Percentiles rank a stretch among this genome's conserved stretches.
These are phyloP conservation scores for Bipolaris cookei DNA, from an alignment of 2,329 filamentous ascomycete genomes.

Conservation along the genomic window DNA sequence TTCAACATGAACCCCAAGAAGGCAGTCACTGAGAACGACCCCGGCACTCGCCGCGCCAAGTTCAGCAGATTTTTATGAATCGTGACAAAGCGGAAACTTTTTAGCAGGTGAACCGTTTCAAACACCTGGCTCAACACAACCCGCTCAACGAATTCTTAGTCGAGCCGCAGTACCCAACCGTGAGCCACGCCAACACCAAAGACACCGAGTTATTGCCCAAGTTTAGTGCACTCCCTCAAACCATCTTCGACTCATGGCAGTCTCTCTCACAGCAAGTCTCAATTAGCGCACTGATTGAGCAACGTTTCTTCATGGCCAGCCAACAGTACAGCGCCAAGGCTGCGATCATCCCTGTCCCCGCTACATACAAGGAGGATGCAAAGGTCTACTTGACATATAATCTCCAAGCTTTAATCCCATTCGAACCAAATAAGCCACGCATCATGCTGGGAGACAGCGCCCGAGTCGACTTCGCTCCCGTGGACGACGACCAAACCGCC, in stretches of 20 bases:
- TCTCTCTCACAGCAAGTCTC: background rate
- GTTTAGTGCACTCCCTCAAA: background rate
- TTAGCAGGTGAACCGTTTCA: too few relatives aligned
- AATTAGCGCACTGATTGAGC: background rate
- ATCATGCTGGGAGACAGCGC: background rate
- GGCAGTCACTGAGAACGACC: too few relatives aligned
- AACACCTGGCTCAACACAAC: too few relatives aligned
- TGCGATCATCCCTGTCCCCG: background rate
- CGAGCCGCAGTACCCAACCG: too few relatives aligned
- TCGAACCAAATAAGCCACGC: background rate
- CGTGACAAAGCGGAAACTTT: too few relatives aligned
- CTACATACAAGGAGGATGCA: background rate
- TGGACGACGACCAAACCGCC: too few relatives aligned
- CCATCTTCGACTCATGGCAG: background rate
- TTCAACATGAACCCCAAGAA: too few relatives aligned
- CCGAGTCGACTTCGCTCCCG: too few relatives aligned
- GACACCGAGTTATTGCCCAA: background rate
- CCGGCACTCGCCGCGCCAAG: too few relatives aligned
- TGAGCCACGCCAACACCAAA: too few relatives aligned
- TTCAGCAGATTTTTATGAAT: too few relatives aligned
- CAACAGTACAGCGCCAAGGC: background rate
- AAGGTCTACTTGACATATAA: background rate
- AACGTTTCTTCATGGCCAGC: background rate
- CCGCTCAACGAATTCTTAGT: too few relatives aligned
- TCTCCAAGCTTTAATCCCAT: background rate